Conservation (phyloP, 768 basidiomycete species). For the Leccinum ochraceum region DNA sequence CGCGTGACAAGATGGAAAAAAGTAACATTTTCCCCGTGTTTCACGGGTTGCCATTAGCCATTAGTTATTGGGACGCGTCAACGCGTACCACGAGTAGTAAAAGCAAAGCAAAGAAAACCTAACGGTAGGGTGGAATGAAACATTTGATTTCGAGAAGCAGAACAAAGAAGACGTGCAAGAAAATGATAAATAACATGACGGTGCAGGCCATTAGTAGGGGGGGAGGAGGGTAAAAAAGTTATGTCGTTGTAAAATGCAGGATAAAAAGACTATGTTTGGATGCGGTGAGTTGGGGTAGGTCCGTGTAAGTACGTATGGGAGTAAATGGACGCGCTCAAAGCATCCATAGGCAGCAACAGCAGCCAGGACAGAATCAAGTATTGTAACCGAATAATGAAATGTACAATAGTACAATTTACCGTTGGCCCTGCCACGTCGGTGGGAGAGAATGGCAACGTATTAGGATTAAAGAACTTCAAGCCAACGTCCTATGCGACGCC, state of each 20-base stretch:
- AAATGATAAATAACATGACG: constrained; percentile 1
- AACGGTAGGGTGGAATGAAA: not conserved
- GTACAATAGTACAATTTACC: constrained; percentile 8
- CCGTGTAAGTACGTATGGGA: constrained; percentile 25
- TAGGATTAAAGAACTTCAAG: not conserved
- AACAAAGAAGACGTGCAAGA: constrained; percentile 10
- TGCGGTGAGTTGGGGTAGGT: constrained; percentile 2
- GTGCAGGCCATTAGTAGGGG: constrained; percentile 13
- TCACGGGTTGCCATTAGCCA: constrained; percentile 3
- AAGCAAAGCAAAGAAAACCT: not conserved
- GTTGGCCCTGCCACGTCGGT: constrained; percentile 9
- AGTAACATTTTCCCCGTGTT: not conserved
- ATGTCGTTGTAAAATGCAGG: not conserved
- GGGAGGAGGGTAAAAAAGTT: not conserved
- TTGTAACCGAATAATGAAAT: constrained; percentile 13
- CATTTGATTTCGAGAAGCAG: not conserved
- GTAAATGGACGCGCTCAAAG: constrained; percentile 8
- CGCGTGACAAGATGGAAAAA: not conserved
- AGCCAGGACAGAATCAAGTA: constrained; percentile 8
- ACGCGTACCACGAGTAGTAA: not conserved
- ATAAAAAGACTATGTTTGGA: constrained; percentile 7
- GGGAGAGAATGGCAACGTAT: not conserved
- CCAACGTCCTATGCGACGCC: constrained; percentile 22
- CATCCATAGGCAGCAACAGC: not conserved
- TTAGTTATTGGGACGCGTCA: not conserved